Evolutionary conservation across 2,329 filamentous ascomycete genomes (phyloP), one percentile per base, ranked within the genome.

Genomic region (Penicillium sp.): DNA sequence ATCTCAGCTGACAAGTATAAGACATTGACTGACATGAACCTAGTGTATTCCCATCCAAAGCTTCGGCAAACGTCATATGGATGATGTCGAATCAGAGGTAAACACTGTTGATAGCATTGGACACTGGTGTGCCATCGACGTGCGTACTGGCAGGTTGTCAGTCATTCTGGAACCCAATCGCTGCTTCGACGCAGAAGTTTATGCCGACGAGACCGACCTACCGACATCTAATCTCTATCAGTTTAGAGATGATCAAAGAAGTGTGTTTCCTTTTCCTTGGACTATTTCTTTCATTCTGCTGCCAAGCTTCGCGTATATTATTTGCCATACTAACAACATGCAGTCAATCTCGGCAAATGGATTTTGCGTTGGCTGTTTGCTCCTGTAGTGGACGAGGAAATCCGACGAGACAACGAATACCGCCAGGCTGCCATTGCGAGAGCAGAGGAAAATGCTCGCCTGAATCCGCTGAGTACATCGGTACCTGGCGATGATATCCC

Each of bases 271-370:
- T 40, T 34, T 11, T 29, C 10, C 19, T 16, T 23, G 2, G 8
- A 5, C 10, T 23, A 13, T 21, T 34, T 8, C 11, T 40, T 23
- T 25, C 6, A 2, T 19, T 25, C 3, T 39, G 2, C 19, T 21
- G 4, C 13, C 23, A 25, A 36, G 2, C 6, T 11, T 51, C 5
- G 27, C 2, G 8, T 1, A 16, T 2, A 11, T 27, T 31, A 5
- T 21, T 25, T 25, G 29, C 10, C 33, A 15, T 39, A 41, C 50
- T 48, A 13, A 54, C 27, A 21, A 41, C 38, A n/a, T 21, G 25
- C 19, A 94, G 90, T 97, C 73, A 97, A 96, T 69, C 85, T 97
- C 45, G 94, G 94, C 9, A 96, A 96, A 79, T 99, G 94, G 94
- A 86, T 97, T 45, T 78, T 99, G 58, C 86, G 94, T 34, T 96